A percentile compares a stretch with the other conserved stretches of the same genome.
phyloP scores from a whole-genome alignment of 2,329 filamentous ascomycete species.

The Simplicillium sp. region DNA sequence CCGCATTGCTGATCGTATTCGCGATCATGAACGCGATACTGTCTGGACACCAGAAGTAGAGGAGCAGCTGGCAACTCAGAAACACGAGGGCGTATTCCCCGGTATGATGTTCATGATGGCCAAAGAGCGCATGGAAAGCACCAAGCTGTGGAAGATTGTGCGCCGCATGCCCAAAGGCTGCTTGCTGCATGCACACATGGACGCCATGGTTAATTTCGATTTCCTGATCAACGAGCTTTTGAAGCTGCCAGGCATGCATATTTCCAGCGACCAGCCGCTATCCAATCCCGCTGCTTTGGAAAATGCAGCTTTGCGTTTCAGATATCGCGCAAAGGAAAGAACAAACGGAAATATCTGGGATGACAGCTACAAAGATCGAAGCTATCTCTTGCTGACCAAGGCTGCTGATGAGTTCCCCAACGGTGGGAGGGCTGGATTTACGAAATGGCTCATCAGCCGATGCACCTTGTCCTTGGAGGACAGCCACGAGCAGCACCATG shows the following conservation, averaged over 20 bases:
- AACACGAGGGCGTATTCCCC: constrained; percentile 60
- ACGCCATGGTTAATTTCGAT: constrained; percentile 84
- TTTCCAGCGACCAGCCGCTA: constrained; percentile 52
- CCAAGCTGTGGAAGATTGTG: constrained; percentile 77
- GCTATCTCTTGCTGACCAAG: constrained; percentile 45
- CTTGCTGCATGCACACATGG: constrained; percentile 77
- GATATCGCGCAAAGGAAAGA: constrained; percentile 39
- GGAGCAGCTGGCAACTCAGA: constrained; percentile 54
- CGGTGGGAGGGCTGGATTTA: constrained; percentile 61
- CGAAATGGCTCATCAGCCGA: constrained; percentile 66
- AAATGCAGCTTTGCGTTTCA: constrained; percentile 50
- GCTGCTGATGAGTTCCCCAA: constrained; percentile 69
- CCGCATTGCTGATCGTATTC: constrained; percentile 70
- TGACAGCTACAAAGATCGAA: constrained; percentile 47
- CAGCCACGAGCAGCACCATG: constrained; percentile 70
- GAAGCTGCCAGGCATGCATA: constrained; percentile 62
- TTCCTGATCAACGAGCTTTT: constrained; percentile 68
- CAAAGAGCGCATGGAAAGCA: constrained; percentile 77
- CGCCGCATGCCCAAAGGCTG: constrained; percentile 82
- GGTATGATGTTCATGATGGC: constrained; percentile 92
- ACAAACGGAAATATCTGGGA: constrained; percentile 54
- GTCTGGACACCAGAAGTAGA: constrained; percentile 71
- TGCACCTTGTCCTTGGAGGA: constrained; percentile 65
- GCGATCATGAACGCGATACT: constrained; percentile 63
- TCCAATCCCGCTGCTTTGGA: constrained; percentile 41